A percentile compares a stretch with the other conserved stretches of the same genome.
Conservation (phyloP, 176 grass and related monocot genomes). For the Cenchrus purpureus region DNA sequence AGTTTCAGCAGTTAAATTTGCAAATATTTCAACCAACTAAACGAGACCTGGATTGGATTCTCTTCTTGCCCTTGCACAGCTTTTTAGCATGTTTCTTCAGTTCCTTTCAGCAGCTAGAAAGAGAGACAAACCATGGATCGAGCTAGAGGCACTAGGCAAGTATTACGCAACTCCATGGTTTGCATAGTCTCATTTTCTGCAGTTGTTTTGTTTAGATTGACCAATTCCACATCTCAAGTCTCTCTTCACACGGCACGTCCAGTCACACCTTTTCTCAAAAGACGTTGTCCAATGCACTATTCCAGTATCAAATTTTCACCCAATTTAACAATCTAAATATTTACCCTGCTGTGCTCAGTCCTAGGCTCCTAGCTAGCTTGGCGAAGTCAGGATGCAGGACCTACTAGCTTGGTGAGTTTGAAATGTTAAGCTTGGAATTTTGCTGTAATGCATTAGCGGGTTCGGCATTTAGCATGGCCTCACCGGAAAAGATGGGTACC, state of each 20-base stretch:
- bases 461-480: neutral
- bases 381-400: neutral
- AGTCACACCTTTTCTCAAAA: no score
- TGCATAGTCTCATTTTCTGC: neutral
- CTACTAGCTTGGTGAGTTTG: neutral
- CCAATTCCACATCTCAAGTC: no score
- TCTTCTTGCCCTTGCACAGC: neutral
- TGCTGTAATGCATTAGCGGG: neutral
- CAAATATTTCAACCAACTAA: no score
- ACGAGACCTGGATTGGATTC: neutral
- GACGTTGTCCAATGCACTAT: no score
- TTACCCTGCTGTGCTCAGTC: neutral
- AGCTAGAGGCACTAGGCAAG: neutral
- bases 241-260: no score
- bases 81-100: neutral
- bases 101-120: neutral
- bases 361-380: neutral
- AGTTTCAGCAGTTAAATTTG: no score
- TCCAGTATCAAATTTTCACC: no score
- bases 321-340: no score
- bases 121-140: neutral
- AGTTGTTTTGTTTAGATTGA: no score
- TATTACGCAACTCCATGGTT: neutral
- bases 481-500: neutral
- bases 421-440: neutral